Evolutionary conservation across 164 flowering plant genomes (phyloP), one percentile per base, ranked within the genome.

Genomic region (Vitis riparia): DNA sequence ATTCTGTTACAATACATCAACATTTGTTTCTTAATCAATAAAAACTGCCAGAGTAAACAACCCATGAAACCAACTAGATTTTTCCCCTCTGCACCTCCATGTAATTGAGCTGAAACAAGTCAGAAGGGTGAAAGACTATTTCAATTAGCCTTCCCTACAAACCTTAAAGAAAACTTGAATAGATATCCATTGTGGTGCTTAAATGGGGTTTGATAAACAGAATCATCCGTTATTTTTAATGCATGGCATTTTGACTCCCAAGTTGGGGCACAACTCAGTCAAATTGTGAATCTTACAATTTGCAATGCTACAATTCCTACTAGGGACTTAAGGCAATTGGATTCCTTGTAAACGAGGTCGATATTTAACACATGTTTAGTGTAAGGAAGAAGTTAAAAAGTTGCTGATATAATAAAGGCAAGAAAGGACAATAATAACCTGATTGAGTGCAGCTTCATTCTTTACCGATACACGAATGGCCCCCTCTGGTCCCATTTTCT

Each of bases 401-500:
- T 14, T 27, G 10, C 2, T 48, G 2, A 58, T 11, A 3, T 57
- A 17, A n/a, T 15, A 37, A 32, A 53, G 12, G 11, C 0, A 2
- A 47, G 51, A 56, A 27, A 15, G 6, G 51, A 30, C 37, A 52
- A 49, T 52, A 76, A 14, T 70, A 37, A 90, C 99, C 97, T 90
- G 89, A 68, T 76, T 19, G 30, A 95, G 81, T 53, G 94, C 94
- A 47, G 59, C 51, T 75, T 84, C 88, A 68, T 48, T 89, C 83
- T 63, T 93, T 37, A 88, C 89, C 19, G 99, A 95, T 52, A 95
- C 99, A 67, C 51, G 88, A 55, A 90, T 63, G 23, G 99, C 86
- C 72, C 94, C 97, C 61, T 82, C 77, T 14, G 99, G 99, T 57
- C 99, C 99, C 57, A 55, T 61, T 72, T 76, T 86, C 67, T 81